Conservation (phyloP, 139 green algal species). For the Diplosphaera chodatii region DNA sequence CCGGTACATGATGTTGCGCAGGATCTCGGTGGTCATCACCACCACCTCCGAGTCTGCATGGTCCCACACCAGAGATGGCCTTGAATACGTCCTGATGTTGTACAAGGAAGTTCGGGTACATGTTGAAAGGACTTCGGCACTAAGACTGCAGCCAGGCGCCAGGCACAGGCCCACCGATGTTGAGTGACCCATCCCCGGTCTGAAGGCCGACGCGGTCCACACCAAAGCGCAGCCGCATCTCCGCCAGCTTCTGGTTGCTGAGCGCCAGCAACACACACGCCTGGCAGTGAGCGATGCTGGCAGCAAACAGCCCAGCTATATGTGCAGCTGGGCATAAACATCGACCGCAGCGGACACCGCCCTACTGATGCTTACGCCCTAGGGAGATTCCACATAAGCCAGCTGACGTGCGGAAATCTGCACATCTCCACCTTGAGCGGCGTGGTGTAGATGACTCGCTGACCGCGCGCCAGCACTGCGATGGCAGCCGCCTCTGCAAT, state of each 20-base stretch:
- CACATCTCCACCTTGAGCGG: slow-evolving; percentile 68
- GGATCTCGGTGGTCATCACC: slow-evolving; percentile 98
- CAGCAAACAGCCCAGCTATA: not conserved
- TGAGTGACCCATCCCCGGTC: slow-evolving; percentile 89
- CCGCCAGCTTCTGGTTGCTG: slow-evolving; percentile 89
- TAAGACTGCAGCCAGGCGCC: too few species aligned
- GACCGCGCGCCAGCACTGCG: slow-evolving; percentile 58
- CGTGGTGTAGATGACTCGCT: slow-evolving; percentile 87
- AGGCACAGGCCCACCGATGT: slow-evolving; percentile 70
- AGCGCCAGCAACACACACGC: slow-evolving; percentile 51
- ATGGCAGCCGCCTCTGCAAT: slow-evolving; percentile 88
- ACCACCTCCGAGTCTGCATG: slow-evolving; percentile 34
- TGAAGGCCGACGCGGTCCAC: slow-evolving; percentile 59
- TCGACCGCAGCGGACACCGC: too few species aligned
- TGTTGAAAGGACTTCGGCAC: too few species aligned
- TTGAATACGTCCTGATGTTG: too few species aligned
- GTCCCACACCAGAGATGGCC: too few species aligned
- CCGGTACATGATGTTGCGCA: slow-evolving; percentile 88
- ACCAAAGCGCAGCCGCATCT: slow-evolving; percentile 77
- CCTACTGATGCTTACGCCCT: too few species aligned
- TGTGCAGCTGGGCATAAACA: too few species aligned
- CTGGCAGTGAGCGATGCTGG: slow-evolving; percentile 1
- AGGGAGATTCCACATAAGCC: too few species aligned
- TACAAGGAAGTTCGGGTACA: too few species aligned
- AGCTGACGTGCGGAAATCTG: too few species aligned